Evolutionary conservation across 106 monocot genomes (phyloP).

Genomic region (Narthecium ossifragum): DNA sequence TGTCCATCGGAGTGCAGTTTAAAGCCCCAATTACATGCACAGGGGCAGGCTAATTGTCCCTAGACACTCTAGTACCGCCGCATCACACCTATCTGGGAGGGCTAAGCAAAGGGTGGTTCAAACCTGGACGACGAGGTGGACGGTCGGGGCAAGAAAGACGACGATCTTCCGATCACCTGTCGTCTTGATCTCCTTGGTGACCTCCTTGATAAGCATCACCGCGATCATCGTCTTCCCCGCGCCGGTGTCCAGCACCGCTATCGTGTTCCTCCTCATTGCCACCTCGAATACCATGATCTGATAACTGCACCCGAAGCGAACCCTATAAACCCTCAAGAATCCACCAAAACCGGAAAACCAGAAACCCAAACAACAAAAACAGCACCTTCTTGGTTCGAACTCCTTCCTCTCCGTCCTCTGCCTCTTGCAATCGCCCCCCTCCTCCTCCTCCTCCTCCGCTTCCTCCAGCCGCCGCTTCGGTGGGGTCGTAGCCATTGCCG

Average conservation of each 20-base stretch:
- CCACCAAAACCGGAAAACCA: neutral
- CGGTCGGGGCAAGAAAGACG: constrained; percentile 85
- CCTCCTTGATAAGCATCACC: constrained; percentile 57
- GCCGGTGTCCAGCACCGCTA: constrained; percentile 68
- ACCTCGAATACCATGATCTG: constrained; percentile 41
- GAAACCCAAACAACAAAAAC: neutral
- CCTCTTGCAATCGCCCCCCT: no score
- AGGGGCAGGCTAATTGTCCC: no score
- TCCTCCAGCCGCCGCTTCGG: no score
- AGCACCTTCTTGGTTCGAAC: constrained; percentile 24
- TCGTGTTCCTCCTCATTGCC: constrained; percentile 60
- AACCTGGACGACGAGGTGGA: constrained; percentile 79
- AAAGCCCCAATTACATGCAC: no score
- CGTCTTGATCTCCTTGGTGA: constrained; percentile 22
- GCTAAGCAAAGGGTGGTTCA: neutral
- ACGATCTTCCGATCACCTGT: constrained; percentile 24
- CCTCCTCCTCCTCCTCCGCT: no score
- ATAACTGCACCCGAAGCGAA: constrained; percentile 22
- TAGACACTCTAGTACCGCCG: no score
- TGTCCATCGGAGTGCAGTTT: no score
- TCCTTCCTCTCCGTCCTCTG: constrained; percentile 6
- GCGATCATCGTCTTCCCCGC: constrained; percentile 73
- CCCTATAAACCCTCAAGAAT: neutral
- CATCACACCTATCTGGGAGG: no score
- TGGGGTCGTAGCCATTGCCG: no score